phyloP scores from a whole-genome alignment of 805 yeast genomes.

The Candida nanaspora region DNA sequence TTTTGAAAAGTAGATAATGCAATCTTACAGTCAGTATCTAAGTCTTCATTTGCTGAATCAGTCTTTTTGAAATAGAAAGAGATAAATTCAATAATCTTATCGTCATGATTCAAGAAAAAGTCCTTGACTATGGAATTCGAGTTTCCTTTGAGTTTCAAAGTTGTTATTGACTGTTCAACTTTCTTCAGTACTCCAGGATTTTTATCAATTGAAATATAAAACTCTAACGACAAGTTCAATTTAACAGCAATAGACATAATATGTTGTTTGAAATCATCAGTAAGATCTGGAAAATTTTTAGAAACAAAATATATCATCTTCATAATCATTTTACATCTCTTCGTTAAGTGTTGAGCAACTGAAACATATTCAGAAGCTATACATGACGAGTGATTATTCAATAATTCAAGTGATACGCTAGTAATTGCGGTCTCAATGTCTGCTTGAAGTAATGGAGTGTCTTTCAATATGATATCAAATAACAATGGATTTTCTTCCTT shows the following conservation, averaged over 20 bases:
- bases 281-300: conserved; percentile 10
- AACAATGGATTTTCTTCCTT: conserved; percentile 7
- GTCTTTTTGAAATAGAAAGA: conserved; percentile 4
- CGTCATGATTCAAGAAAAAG: not conserved
- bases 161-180: not conserved
- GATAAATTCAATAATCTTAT: conserved; percentile 5
- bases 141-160: not conserved
- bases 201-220: conserved; percentile 5
- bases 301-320: conserved; percentile 16
- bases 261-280: conserved; percentile 2
- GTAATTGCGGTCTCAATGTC: conserved; percentile 47
- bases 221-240: conserved; percentile 7
- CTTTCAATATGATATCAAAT: conserved; percentile 27
- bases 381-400: conserved; percentile 47
- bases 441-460: conserved; percentile 27
- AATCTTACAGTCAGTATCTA: not conserved
- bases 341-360: conserved; percentile 40
- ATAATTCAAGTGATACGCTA: conserved; percentile 46
- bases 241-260: conserved; percentile 13
- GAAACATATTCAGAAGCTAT: conserved; percentile 48
- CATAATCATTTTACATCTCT: conserved; percentile 31
- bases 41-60: not conserved
- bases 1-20: not conserved
- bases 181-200: not conserved
- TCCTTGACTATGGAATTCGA: no score